Evolutionary conservation across 805 yeast species (phyloP), one percentile per base, ranked within the genome.

Genomic region (Suhomyces canberraensis): DNA sequence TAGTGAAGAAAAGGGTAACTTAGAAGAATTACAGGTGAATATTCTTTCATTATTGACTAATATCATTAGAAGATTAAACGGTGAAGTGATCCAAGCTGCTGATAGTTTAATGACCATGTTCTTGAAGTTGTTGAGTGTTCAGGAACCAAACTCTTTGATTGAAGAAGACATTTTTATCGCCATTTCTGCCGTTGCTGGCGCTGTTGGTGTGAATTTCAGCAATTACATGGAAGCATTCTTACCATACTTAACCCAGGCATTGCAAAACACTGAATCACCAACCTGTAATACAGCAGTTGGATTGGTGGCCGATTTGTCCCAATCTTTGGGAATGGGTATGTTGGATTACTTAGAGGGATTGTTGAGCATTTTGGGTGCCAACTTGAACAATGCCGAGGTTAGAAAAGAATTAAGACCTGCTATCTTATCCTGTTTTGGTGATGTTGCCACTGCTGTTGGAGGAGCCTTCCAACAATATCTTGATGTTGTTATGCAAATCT

Each of bases 151-250:
- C 60, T 78, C 95, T 8, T 65, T 88, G 34, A 81, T 91, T 37
- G 98, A 93, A 60, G 98, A 93, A 64, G 98, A 93, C 59, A 79
- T 93, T 7, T 86, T 89, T 60, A 86, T 88, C 56, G 95, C 96
- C 11, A 79, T 93, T 46, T 84, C 96, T 24, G 86, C 98, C 0
- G 75, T 93, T 42, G 93, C 98, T 2, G 75, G 84, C 28, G 84
- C 96, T 2, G 65, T 86, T 47, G 95, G 84, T 39, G 73, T 67
- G 28, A 69, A 71, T 16, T 93, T 93, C 57, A 71, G 72, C 49
- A 78, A 77, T 50, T 93, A 87, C 60, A 79, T 90, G 80, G 80
- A 77, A 38, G 74, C 84, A 5, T 88, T 93, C 58, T 69, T 87
- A 42, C 97, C 98, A 38, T 90, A 73, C 58, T 72, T 93, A 58